Base-by-base conservation (phyloP, 345 rosid genomes). In the Dovyalis caffra region DNA sequence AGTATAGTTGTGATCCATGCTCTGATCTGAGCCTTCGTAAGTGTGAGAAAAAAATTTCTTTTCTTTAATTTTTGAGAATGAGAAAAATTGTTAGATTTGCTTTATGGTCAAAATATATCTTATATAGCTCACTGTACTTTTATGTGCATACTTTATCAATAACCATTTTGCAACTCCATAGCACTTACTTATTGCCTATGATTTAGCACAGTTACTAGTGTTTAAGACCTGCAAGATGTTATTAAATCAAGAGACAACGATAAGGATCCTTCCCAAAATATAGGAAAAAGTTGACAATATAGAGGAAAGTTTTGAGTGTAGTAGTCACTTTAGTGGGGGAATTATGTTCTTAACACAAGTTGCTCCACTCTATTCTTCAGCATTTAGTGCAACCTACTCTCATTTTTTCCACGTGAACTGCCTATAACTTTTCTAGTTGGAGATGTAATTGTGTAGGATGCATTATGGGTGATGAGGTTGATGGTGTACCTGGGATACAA, bases 401-500 rank as follows among this genome's bases (percentile, higher is more conserved):
- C 33, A 11, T 29, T 8, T 26, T 67, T 57, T 14, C 4, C 20
- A 1, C 23, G 5, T 23, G 38, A 20, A 28, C 25, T 6, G 16
- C 29, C 68, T 20, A 10, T 28, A 66, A 68, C 47, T 74, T 63
- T 43, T 58, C 58, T 32, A n/a, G 38, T 29, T 11, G 33, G 72
- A n/a, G 58, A 49, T 21, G n/a, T 67, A 40, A 67, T 37, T 61
- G 45, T 78, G 71, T 72, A 92, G 97, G 98, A 79, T 90, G 94
- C 81, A 87, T 95, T 72, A 77, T 95, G 87, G 98, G 99, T 71
- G 97, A 92, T 76, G 89, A 90, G 73, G 92, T 89, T 79, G 99
- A 95, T 82, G 95, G 97, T 71, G 90, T 95, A 74, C 95, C 93
- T 7, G 97, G 97, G 70, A 86, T 95, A 79, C 97, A 91, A 78